A percentile compares a stretch with the other conserved stretches of the same genome.
Evolutionary conservation across 306 rosid species (phyloP).

Genomic region (Begonia peltatifolia): DNA sequence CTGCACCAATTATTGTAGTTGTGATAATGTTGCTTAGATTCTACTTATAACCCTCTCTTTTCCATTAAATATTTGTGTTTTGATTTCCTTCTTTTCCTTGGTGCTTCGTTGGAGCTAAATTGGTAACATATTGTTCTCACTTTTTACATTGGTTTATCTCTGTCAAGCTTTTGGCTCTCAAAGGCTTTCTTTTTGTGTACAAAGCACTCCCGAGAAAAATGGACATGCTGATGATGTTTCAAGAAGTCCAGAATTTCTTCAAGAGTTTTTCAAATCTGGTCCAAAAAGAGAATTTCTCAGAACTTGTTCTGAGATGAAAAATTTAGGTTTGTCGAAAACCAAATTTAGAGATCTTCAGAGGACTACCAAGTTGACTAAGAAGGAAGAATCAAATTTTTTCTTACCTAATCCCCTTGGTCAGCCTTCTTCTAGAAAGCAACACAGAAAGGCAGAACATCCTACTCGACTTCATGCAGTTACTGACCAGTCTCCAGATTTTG

Average conservation of each 20-base stretch:
- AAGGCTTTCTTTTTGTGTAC: slow-evolving; percentile 70
- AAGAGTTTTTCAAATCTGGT: slow-evolving; percentile 63
- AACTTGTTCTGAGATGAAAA: not conserved
- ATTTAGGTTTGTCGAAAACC: slow-evolving; percentile 17
- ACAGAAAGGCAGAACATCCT: slow-evolving; percentile 82
- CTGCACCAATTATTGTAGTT: too few relatives aligned
- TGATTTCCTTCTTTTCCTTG: too few relatives aligned
- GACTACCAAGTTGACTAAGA: slow-evolving; percentile 50
- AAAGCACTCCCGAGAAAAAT: slow-evolving; percentile 72
- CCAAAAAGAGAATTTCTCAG: slow-evolving; percentile 54
- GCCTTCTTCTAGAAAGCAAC: slow-evolving; percentile 52
- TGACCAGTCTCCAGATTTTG: slow-evolving; percentile 60
- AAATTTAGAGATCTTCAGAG: slow-evolving; percentile 44
- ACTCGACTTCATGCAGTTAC: slow-evolving; percentile 39
- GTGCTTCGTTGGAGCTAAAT: not conserved
- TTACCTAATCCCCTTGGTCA: slow-evolving; percentile 44
- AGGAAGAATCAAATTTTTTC: slow-evolving; percentile 56
- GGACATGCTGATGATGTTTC: slow-evolving; percentile 72
- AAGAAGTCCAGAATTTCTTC: slow-evolving; percentile 58
- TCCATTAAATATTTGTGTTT: too few relatives aligned
- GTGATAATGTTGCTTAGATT: too few relatives aligned
- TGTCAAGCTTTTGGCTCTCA: slow-evolving; percentile 58
- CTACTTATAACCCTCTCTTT: too few relatives aligned
- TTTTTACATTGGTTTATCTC: not conserved
- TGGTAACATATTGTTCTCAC: slow-evolving; percentile 4